Percentiles rank a stretch among this genome's conserved stretches.
Conservation (phyloP, 1,139 yeast species). For the Protomyces inundatus region DNA sequence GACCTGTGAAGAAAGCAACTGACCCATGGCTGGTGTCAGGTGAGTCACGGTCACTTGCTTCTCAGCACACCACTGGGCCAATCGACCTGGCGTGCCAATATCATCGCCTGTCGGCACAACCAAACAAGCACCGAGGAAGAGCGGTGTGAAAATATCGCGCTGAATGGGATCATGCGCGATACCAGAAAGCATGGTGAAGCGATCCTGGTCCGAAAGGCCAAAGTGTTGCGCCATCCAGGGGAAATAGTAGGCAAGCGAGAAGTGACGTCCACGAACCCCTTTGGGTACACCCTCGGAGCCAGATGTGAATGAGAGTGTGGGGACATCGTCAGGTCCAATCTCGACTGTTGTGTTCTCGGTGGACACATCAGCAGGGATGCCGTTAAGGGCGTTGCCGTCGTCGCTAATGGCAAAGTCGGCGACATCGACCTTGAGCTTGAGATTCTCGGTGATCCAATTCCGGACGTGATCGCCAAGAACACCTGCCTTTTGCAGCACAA, state of each 20-base stretch:
- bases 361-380: slow-evolving; percentile 48
- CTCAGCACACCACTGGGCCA: slow-evolving; percentile 95
- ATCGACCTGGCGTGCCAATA: slow-evolving; percentile 94
- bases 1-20: slow-evolving; percentile 91
- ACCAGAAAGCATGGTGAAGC: slow-evolving; percentile 95
- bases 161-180: slow-evolving; percentile 99
- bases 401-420: slow-evolving; percentile 72
- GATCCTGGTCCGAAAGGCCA: slow-evolving; percentile 69
- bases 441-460: slow-evolving; percentile 64
- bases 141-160: slow-evolving; percentile 97
- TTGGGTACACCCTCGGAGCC: slow-evolving; percentile 98
- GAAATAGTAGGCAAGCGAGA: slow-evolving; percentile 90
- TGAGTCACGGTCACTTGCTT: slow-evolving; percentile 94
- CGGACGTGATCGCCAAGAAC: slow-evolving; percentile 66
- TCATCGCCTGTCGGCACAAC: slow-evolving; percentile 94
- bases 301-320: slow-evolving; percentile 93
- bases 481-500: slow-evolving; percentile 89
- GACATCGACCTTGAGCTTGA: slow-evolving; percentile 64
- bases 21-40: slow-evolving; percentile 99
- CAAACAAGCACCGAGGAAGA: slow-evolving; percentile 88
- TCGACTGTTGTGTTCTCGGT: slow-evolving; percentile 72
- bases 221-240: slow-evolving; percentile 96
- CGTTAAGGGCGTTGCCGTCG: slow-evolving; percentile 61
- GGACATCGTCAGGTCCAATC: slow-evolving; percentile 97
- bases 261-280: slow-evolving; percentile 97